Evolutionary conservation across 805 yeast genomes (phyloP), one percentile per base, ranked within the genome.

Genomic region (Kuraishia cidri): DNA sequence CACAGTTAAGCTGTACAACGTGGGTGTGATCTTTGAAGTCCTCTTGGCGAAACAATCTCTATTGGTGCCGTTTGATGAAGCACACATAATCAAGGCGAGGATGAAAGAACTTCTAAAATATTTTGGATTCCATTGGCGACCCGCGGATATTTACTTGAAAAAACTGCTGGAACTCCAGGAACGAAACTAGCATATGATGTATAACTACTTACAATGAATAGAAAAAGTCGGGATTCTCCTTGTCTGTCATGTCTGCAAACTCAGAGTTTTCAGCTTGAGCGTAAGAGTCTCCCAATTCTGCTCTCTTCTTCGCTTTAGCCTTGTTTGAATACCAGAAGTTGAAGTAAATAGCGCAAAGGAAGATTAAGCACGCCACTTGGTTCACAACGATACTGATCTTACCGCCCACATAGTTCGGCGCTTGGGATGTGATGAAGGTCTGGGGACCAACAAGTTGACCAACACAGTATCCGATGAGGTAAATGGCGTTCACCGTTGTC

Each of bases 381-480:
- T n/a, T n/a, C n/a, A n/a, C n/a, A n/a, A n/a, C n/a, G n/a, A n/a
- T n/a, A n/a, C n/a, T n/a, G 21, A 50, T 50, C 36, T 58, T 60
- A 9, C 66, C 75, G 22, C 61, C 55, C 3, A 41, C 44, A 44
- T 79, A 82, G 26, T 52, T 47, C 5, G 87, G 87, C n/a, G 73
- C 76, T 36, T 79, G 65, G 10, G 54, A 41, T 0, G 67, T 53
- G 37, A 61, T 65, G 58, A 82, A 82, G 14, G 81, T 65, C 52
- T 79, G 86, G 4, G 92, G 87, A 2, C 88, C 90, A 36, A 78
- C 68, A 25, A 81, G 58, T 48, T 79, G 75, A 11, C 84, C 83
- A 29, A 73, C 69, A 26, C 83, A 74, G 48, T 78, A 82, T 4
- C 75, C 79, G 37, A 80, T 64, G 52, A 81, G 63, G 30, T 67